A percentile compares a stretch with the other conserved stretches of the same genome.
Conservation (phyloP, 1,284 basidiomycete species). For the Rhodotorula sp. region DNA sequence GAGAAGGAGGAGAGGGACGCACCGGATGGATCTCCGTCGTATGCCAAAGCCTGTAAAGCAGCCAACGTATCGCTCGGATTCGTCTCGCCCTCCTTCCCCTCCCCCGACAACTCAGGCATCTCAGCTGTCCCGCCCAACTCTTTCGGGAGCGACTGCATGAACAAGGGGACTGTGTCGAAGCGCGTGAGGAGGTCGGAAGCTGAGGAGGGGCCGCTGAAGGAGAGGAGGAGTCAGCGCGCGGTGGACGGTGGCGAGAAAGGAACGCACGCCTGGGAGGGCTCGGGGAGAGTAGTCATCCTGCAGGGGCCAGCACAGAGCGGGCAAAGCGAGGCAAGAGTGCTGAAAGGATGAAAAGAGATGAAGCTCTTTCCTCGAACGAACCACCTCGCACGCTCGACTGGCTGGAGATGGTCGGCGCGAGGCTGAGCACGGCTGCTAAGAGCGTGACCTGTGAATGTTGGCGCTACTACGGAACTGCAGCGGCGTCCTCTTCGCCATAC, state of each 20-base stretch:
- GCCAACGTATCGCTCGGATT: slow-evolving; percentile 67
- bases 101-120: no score
- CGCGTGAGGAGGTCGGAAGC: slow-evolving; percentile 7
- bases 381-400: background rate
- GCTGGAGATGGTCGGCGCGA: background rate
- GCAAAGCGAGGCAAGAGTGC: background rate
- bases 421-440: background rate
- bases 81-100: slow-evolving; percentile 46
- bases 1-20: slow-evolving; percentile 48
- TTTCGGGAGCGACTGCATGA: slow-evolving; percentile 81
- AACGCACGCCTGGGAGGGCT: background rate
- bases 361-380: background rate
- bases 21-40: slow-evolving; percentile 94
- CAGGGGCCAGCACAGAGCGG: background rate
- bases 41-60: slow-evolving; percentile 78
- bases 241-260: background rate
- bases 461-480: background rate
- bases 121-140: slow-evolving; percentile 26
- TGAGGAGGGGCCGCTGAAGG: background rate
- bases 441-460: background rate
- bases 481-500: background rate
- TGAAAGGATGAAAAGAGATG: no score
- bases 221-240: background rate
- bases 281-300: background rate
- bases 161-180: slow-evolving; percentile 62